Conservation (phyloP, 441 rosid genomes). For the Mallotus japonicus region DNA sequence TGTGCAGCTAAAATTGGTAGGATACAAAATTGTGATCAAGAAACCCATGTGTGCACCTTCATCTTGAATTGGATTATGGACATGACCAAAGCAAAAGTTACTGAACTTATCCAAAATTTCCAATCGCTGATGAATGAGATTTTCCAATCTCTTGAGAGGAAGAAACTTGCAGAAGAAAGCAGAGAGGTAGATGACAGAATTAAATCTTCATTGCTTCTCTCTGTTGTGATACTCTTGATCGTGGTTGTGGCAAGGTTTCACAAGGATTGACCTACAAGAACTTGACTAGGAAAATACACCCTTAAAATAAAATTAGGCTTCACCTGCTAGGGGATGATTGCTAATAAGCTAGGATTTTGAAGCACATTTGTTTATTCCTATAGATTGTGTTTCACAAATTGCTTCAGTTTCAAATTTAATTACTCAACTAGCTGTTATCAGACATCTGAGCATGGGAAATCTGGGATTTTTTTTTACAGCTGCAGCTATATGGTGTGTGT, state of each 20-base stretch:
- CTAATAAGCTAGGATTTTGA: too few species aligned
- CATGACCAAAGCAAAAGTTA: slow-evolving; percentile 46
- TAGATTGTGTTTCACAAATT: neutral
- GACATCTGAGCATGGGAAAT: neutral
- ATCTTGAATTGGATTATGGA: slow-evolving; percentile 48
- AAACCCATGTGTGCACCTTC: slow-evolving; percentile 23
- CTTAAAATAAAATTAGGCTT: too few species aligned
- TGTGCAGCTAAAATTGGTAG: slow-evolving; percentile 24
- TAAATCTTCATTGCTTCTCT: slow-evolving; percentile 54
- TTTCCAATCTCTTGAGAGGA: slow-evolving; percentile 33
- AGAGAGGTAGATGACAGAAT: slow-evolving; percentile 42
- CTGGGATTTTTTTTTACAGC: neutral
- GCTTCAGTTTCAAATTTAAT: neutral
- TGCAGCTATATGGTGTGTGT: too few species aligned
- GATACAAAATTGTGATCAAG: slow-evolving; percentile 27
- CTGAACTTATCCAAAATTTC: slow-evolving; percentile 47
- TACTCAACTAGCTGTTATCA: neutral
- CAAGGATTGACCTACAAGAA: slow-evolving; percentile 18
- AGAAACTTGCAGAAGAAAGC: slow-evolving; percentile 10
- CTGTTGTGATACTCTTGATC: slow-evolving; percentile 60
- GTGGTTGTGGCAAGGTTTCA: slow-evolving; percentile 56
- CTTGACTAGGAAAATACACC: too few species aligned
- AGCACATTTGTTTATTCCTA: neutral
- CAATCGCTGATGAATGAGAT: slow-evolving; percentile 46
- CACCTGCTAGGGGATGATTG: too few species aligned